Evolutionary conservation across 495 filamentous ascomycete species (phyloP).

Genomic region (Mytilinidion resinicola): DNA sequence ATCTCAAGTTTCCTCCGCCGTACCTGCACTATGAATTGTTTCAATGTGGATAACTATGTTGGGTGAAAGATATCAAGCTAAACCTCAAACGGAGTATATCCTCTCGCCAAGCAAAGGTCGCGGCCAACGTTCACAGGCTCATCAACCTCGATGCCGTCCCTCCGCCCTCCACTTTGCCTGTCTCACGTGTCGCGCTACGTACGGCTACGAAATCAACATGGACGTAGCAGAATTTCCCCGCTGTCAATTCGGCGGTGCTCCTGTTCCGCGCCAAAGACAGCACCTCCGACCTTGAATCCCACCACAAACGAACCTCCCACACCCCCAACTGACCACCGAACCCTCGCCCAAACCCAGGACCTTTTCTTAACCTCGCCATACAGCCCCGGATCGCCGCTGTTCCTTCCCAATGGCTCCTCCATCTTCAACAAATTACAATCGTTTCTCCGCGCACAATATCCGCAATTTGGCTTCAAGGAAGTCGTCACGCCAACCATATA

Average conservation of each 20-base stretch:
- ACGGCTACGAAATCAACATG: constrained; percentile 4
- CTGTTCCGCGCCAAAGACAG: constrained; percentile 14
- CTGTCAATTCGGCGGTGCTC: constrained; percentile 14
- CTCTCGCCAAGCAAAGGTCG: background rate
- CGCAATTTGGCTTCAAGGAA: constrained; percentile 81
- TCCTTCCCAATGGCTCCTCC: constrained; percentile 77
- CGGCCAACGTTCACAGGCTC: background rate
- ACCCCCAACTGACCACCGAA: constrained; percentile 57
- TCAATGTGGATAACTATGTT: too few relatives aligned
- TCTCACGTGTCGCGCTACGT: background rate
- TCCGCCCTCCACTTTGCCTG: constrained; percentile 1
- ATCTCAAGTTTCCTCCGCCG: too few relatives aligned
- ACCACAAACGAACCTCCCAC: constrained; percentile 22
- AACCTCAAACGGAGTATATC: too few relatives aligned
- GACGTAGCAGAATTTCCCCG: background rate
- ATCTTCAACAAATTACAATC: constrained; percentile 81
- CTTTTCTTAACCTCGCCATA: constrained; percentile 73
- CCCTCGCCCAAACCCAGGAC: constrained; percentile 61
- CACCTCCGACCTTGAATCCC: constrained; percentile 21
- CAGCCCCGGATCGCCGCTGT: constrained; percentile 83
- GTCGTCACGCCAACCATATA: constrained; percentile 92
- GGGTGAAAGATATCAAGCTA: too few relatives aligned
- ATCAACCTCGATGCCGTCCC: constrained; percentile 7
- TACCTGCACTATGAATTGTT: too few relatives aligned
- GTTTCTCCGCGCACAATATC: constrained; percentile 83